A percentile compares a stretch with the other conserved stretches of the same genome.
Evolutionary conservation across 2,329 filamentous ascomycete species (phyloP).

Genomic region (Nemania serpens): DNA sequence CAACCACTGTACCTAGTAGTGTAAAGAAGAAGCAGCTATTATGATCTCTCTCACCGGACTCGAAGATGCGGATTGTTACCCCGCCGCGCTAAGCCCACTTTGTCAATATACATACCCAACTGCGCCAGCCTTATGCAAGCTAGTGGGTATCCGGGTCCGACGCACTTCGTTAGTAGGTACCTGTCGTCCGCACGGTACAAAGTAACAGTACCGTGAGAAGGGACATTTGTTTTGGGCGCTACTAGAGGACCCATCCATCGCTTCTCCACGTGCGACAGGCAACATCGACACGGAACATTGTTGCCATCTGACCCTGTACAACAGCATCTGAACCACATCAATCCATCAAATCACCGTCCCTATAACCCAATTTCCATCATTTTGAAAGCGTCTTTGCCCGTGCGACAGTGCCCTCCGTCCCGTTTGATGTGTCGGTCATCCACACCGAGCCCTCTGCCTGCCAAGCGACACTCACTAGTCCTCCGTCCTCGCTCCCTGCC

Average conservation of each 20-base stretch:
- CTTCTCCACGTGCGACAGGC: not conserved
- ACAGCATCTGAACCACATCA: not conserved
- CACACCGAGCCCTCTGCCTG: not conserved
- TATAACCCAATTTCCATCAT: not conserved
- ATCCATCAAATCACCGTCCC: conserved; percentile 4
- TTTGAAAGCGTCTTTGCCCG: too few relatives aligned
- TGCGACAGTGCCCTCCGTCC: not conserved
- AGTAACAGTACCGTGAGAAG: too few relatives aligned
- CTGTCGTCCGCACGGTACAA: too few relatives aligned
- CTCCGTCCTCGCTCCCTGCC: not conserved
- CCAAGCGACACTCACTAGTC: not conserved
- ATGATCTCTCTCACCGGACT: too few relatives aligned
- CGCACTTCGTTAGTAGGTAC: too few relatives aligned
- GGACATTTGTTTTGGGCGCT: not conserved
- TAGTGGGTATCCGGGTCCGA: too few relatives aligned
- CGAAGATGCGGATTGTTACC: too few relatives aligned
- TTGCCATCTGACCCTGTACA: not conserved
- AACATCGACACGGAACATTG: not conserved
- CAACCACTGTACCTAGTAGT: too few relatives aligned
- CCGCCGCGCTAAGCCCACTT: not conserved
- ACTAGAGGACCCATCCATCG: not conserved
- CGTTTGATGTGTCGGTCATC: too few relatives aligned
- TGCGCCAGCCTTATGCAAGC: too few relatives aligned
- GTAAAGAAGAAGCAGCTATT: too few relatives aligned
- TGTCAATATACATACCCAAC: not conserved